These are phyloP conservation scores for Nematocida displodere DNA, from an alignment of 371 early-diverging fungal species.

Conservation along the genomic window DNA sequence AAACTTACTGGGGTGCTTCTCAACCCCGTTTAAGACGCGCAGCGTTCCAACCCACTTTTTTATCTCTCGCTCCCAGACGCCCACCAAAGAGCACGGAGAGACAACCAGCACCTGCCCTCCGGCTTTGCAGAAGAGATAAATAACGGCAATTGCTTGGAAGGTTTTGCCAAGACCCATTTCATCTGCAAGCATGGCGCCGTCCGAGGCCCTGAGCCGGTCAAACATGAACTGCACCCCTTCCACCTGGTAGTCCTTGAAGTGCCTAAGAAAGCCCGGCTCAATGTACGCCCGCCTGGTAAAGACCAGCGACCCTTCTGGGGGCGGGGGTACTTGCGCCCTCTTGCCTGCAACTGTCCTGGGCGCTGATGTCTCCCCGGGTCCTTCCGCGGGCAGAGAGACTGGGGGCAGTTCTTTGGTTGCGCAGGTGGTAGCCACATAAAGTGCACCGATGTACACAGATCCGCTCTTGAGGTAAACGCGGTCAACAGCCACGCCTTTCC, in stretches of 20 bases:
- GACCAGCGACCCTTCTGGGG: conserved; percentile 48
- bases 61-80: conserved; percentile 90
- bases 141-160: conserved; percentile 86
- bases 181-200: conserved; percentile 88
- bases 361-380: not conserved
- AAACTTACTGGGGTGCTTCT: conserved; percentile 72
- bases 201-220: conserved; percentile 60
- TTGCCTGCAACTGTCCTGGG: not conserved
- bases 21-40: conserved; percentile 81
- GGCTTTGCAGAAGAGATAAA: conserved; percentile 73
- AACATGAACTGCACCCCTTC: conserved; percentile 67
- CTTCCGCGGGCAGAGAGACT: too few species aligned
- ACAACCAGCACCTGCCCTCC: conserved; percentile 75
- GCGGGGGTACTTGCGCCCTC: conserved; percentile 13
- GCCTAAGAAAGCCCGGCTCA: conserved; percentile 37
- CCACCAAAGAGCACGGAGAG: conserved; percentile 88
- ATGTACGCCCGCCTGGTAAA: conserved; percentile 44
- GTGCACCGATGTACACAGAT: conserved; percentile 9
- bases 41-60: conserved; percentile 81
- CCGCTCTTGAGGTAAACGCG: not conserved
- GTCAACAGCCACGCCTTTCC: conserved; percentile 5
- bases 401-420: not conserved
- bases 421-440: conserved; percentile 29
- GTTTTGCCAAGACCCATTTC: conserved; percentile 99
- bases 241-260: conserved; percentile 65